Evolutionary conservation across 768 basidiomycete species (phyloP), one percentile per base, ranked within the genome.

Genomic region (Terana coerulea): DNA sequence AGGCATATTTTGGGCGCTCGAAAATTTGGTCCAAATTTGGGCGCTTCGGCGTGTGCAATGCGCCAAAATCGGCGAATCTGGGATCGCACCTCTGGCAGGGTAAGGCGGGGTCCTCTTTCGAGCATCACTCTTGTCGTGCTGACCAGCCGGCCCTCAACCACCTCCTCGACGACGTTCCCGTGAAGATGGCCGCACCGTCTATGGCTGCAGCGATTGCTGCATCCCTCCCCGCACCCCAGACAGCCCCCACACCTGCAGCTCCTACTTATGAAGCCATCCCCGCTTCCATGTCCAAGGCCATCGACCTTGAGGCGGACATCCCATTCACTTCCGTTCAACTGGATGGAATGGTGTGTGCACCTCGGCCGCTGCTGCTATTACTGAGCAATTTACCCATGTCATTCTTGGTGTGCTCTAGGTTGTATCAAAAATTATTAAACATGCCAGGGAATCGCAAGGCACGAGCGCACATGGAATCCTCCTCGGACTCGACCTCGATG

Each of bases 201-300:
- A 95, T 97, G 91, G 94, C 94, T 44, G 91, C 91, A 66, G 84
- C 92, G 40, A 77, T 95, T 24, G 91, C 93, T 61, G 93, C 94
- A 26, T 84, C 87, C 22, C 72, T 88, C 25, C 88, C 90, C 14
- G 76, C 81, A 57, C 81, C 84, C 10, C 71, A 79, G 42, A 69
- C 84, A 22, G 75, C 81, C 9, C 79, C 83, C 8, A 72, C 75
- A 12, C 82, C 86, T 14, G 76, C 76, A 52, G 78, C 80, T 9
- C 83, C 86, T 15, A 80, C 77, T 24, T 85, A 90, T 71, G 91
- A 94, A 69, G 85, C 85, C 37, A 91, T 97, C 55, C 95, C 95
- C 15, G 80, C 92, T 4, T 89, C 91, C 55, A 91, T 95, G 88
- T 81, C 92, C 39, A 93, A 90, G 66, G 86, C 85, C 47, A 85